phyloP scores from a whole-genome alignment of 306 rosid species.

The Datisca glomerata region DNA sequence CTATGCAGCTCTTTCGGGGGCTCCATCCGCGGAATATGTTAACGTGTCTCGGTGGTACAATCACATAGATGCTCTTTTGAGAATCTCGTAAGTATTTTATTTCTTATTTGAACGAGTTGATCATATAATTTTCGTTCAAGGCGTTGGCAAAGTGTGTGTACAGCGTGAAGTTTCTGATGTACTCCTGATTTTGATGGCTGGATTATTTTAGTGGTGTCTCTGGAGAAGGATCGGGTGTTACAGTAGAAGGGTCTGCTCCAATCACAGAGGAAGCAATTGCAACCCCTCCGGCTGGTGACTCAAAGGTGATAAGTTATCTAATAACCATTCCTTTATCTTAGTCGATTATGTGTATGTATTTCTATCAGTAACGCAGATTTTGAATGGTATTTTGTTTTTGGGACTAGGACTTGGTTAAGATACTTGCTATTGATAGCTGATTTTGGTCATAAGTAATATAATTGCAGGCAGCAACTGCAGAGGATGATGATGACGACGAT shows the following conservation, averaged over 20 bases:
- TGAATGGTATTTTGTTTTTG: not conserved
- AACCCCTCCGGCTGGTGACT: conserved; percentile 71
- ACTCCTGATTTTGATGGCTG: not conserved
- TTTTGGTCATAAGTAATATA: too few relatives aligned
- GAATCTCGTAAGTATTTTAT: conserved; percentile 59
- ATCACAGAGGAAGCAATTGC: conserved; percentile 46
- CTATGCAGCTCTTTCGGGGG: conserved; percentile 37
- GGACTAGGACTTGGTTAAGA: too few relatives aligned
- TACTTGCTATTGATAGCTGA: too few relatives aligned
- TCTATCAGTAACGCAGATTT: not conserved
- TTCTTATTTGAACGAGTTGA: not conserved
- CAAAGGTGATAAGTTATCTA: conserved; percentile 45
- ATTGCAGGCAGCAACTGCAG: conserved; percentile 48
- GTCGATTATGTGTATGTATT: not conserved
- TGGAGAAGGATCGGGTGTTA: conserved; percentile 22
- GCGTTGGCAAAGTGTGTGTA: too few relatives aligned
- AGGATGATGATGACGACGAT: conserved; percentile 69
- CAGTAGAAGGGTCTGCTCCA: conserved; percentile 39
- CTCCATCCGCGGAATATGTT: conserved; percentile 43
- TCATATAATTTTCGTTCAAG: not conserved
- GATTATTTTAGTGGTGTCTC: not conserved
- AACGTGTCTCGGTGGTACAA: conserved; percentile 76
- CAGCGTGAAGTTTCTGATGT: not conserved
- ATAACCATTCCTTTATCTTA: too few relatives aligned
- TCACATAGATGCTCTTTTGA: conserved; percentile 65